phyloP scores from a whole-genome alignment of 768 basidiomycete species.

The Boletus tomentosulus region DNA sequence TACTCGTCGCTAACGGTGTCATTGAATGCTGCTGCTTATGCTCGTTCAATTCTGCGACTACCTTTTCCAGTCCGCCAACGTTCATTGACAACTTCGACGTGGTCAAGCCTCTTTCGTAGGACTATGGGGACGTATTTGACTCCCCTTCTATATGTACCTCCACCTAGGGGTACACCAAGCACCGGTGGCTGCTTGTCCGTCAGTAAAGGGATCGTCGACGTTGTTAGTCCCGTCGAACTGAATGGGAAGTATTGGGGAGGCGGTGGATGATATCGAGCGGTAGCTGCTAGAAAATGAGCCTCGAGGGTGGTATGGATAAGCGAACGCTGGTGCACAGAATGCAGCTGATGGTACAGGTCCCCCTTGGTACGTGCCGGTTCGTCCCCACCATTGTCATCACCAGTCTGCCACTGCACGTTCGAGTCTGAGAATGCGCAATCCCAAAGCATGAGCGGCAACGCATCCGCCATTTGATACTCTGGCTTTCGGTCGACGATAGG shows the following conservation, averaged over 20 bases:
- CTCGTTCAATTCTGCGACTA: slow-evolving; percentile 39
- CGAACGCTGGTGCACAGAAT: slow-evolving; percentile 54
- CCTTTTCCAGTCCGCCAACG: slow-evolving; percentile 74
- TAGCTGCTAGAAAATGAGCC: slow-evolving; percentile 59
- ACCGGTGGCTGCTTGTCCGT: slow-evolving; percentile 19
- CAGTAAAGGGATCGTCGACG: slow-evolving; percentile 14
- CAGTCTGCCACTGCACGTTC: slow-evolving; percentile 71
- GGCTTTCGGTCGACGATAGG: slow-evolving; percentile 70
- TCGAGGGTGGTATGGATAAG: slow-evolving; percentile 62
- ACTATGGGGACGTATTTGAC: slow-evolving; percentile 67
- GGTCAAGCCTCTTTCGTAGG: slow-evolving; percentile 61
- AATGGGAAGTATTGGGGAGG: slow-evolving; percentile 39
- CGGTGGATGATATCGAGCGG: slow-evolving; percentile 45
- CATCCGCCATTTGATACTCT: slow-evolving; percentile 91
- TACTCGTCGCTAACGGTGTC: slow-evolving; percentile 7
- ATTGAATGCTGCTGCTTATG: slow-evolving; percentile 8
- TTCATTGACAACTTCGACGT: slow-evolving; percentile 70
- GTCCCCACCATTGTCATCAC: slow-evolving; percentile 31
- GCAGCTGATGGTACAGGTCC: slow-evolving; percentile 48
- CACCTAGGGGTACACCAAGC: slow-evolving; percentile 64
- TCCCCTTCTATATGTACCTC: slow-evolving; percentile 58
- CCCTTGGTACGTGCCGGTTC: slow-evolving; percentile 27
- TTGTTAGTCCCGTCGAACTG: slow-evolving; percentile 21
- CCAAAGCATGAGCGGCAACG: slow-evolving; percentile 88
- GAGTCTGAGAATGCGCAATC: slow-evolving; percentile 70